A percentile compares a stretch with the other conserved stretches of the same genome.
Evolutionary conservation across 768 basidiomycete species (phyloP).

Genomic region (Mrakia blollopis): DNA sequence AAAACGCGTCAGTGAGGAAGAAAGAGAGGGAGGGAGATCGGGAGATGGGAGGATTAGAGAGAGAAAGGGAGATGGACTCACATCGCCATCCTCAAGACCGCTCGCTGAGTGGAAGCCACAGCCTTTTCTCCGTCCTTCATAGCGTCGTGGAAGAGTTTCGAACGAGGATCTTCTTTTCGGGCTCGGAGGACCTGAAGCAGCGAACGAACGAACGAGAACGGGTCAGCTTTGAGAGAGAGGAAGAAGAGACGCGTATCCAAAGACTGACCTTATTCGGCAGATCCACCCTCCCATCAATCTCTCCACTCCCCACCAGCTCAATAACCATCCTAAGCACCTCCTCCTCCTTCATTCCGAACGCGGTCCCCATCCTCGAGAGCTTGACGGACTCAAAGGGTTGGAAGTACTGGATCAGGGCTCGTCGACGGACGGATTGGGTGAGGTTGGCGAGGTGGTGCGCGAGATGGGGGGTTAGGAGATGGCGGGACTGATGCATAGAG

Average conservation of each 20-base stretch:
- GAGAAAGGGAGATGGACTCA: constrained; percentile 46
- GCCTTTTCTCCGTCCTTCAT: constrained; percentile 68
- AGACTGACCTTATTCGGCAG: constrained; percentile 71
- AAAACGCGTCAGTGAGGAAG: neutral
- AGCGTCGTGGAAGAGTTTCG: constrained; percentile 68
- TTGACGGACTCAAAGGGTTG: constrained; percentile 80
- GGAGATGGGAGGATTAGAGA: neutral
- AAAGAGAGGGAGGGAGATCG: too few relatives aligned
- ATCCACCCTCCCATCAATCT: constrained; percentile 78
- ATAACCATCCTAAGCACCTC: constrained; percentile 72
- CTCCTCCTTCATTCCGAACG: constrained; percentile 75
- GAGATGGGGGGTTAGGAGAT: constrained; percentile 73
- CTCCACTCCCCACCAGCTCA: constrained; percentile 66
- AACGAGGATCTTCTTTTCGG: constrained; percentile 71
- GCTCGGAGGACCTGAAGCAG: constrained; percentile 79
- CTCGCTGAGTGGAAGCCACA: constrained; percentile 65
- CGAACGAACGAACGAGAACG: constrained; percentile 10
- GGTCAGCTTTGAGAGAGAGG: neutral
- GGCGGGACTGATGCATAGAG: constrained; percentile 59
- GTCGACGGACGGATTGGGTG: constrained; percentile 64
- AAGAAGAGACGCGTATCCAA: neutral
- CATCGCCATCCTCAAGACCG: constrained; percentile 78
- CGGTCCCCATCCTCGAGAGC: constrained; percentile 73
- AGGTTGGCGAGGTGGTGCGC: constrained; percentile 62
- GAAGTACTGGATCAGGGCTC: constrained; percentile 81